phyloP scores from a whole-genome alignment of 148 eudicot species.

The Rhododendron vialii region DNA sequence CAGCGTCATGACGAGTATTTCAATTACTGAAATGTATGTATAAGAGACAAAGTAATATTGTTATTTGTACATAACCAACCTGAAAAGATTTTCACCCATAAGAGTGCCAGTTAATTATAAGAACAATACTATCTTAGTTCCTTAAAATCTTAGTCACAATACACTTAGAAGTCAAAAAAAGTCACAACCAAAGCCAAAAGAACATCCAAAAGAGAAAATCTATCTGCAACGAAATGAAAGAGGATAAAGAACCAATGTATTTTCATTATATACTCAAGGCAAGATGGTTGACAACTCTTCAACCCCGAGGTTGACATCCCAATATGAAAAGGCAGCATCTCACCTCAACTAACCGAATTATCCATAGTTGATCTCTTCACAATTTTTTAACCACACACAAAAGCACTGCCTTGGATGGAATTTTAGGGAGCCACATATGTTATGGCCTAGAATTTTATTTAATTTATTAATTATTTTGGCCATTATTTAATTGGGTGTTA shows the following conservation, averaged over 20 bases:
- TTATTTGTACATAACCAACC: not conserved
- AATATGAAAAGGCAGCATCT: not conserved
- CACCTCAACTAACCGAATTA: not conserved
- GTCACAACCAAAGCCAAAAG: not conserved
- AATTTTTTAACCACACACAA: not conserved
- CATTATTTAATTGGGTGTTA: no score
- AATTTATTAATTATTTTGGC: no score
- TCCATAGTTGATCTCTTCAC: not conserved
- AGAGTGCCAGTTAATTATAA: not conserved
- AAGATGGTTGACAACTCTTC: not conserved
- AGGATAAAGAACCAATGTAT: not conserved
- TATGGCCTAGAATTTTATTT: no score
- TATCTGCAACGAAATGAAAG: not conserved
- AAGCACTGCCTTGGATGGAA: not conserved
- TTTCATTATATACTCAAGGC: not conserved
- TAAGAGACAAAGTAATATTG: not conserved
- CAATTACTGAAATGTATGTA: not conserved
- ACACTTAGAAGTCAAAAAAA: not conserved
- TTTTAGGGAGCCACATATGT: conserved; percentile 3
- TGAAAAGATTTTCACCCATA: not conserved
- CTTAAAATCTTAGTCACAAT: no score
- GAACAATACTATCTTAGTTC: not conserved
- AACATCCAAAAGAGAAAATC: not conserved
- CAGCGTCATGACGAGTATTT: not conserved
- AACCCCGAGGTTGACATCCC: not conserved